These are phyloP conservation scores for Xylariaceae sp. DNA, from an alignment of 2,329 filamentous ascomycete species.

Conservation along the genomic window DNA sequence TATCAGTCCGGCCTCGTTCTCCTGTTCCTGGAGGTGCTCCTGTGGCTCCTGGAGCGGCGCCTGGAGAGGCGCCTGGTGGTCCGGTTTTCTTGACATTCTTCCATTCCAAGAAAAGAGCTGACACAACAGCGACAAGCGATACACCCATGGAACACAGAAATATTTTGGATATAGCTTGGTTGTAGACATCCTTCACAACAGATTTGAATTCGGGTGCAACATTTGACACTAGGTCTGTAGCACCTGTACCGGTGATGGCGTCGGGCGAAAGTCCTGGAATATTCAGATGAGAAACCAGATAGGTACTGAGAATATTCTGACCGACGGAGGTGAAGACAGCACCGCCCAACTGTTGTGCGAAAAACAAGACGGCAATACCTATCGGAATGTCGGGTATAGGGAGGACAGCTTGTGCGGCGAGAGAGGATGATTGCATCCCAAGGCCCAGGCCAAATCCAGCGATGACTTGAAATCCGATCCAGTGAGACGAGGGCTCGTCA, in stretches of 20 bases:
- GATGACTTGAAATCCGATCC: slow-evolving; percentile 59
- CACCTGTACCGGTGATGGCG: slow-evolving; percentile 37
- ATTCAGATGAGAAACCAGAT: slow-evolving; percentile 32
- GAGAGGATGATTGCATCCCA: slow-evolving; percentile 54
- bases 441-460: slow-evolving; percentile 56
- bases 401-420: slow-evolving; percentile 48
- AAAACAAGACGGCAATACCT: slow-evolving; percentile 43
- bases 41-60: neutral
- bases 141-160: slow-evolving; percentile 55
- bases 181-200: slow-evolving; percentile 54
- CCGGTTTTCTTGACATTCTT: slow-evolving; percentile 50
- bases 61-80: slow-evolving; percentile 13
- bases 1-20: neutral
- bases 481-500: slow-evolving; percentile 44
- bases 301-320: slow-evolving; percentile 39
- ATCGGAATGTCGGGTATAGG: slow-evolving; percentile 42
- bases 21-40: neutral
- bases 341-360: slow-evolving; percentile 45
- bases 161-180: slow-evolving; percentile 47
- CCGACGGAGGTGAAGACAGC: slow-evolving; percentile 45
- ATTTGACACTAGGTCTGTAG: slow-evolving; percentile 48
- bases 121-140: slow-evolving; percentile 46
- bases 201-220: slow-evolving; percentile 43
- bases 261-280: slow-evolving; percentile 35
- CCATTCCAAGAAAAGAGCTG: slow-evolving; percentile 54